Base-by-base conservation (phyloP, 495 filamentous ascomycete genomes). In the Talaromyces ruber region DNA sequence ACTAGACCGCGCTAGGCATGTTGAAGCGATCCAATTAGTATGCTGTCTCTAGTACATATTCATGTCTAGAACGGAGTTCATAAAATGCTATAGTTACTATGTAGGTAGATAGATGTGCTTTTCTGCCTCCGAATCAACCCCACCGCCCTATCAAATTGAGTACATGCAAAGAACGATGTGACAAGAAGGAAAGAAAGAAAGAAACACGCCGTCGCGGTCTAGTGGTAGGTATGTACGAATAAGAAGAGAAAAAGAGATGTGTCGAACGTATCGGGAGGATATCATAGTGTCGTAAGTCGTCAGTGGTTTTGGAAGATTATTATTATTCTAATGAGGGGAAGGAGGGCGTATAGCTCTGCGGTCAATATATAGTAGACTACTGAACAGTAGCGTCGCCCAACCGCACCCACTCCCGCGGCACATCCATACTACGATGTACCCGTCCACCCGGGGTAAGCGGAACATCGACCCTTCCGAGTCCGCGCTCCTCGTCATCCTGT, bases 381-480 rank as follows among this genome's bases (percentile, higher is more conserved):
- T 64, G 71, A 47, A 69, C 65, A 37, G 69, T 64, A 32, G 73
- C 70, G 61, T 78, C 74, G 25, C 80, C 75, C 32, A 83, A 67
- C 59, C 79, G 81, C 58, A 82, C 70, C 82, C 79, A 80, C 58
- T 76, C 80, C 22, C 83, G 74, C 25, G 80, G 76, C 51, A 79
- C 75, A 63, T 80, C 88, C 86, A 91, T 88, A 69, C 87, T 89
- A 70, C 88, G 79, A 60, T 87, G 84, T 9, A 88, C 76, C 32
- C 88, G 76, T 5, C 86, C 83, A 29, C 88, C 88, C 4, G 88
- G 88, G 0, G 87, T 90, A 18, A 91, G 74, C 39, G 88, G 88
- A 6, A 91, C 72, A 57, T 86, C 81, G 12, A 89, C 81, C 51
- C 87, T 76, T 21, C 77, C 80, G 1, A 66, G 69, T 5, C 72